phyloP scores from a whole-genome alignment of 495 filamentous ascomycete species.

The Xylaria flabelliformis region DNA sequence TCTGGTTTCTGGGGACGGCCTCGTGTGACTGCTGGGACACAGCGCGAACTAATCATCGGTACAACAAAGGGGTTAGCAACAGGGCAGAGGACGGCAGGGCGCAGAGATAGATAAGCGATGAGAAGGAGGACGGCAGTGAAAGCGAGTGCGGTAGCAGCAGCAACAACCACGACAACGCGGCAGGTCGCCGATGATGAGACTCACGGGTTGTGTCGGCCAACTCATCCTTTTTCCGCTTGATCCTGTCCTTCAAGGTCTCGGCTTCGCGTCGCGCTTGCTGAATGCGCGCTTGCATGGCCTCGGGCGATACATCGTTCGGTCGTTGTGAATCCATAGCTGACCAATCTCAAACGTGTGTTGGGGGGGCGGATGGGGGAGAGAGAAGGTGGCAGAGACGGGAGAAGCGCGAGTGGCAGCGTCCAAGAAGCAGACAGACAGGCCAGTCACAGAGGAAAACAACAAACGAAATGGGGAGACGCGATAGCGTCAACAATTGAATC shows the following conservation, averaged over 20 bases:
- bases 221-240: slow-evolving; percentile 99
- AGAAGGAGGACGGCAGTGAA: not conserved
- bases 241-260: slow-evolving; percentile 96
- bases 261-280: slow-evolving; percentile 96
- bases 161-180: slow-evolving; percentile 21
- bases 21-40: slow-evolving; percentile 91
- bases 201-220: slow-evolving; percentile 95
- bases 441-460: slow-evolving; percentile 31
- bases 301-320: slow-evolving; percentile 64
- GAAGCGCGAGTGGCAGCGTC: slow-evolving; percentile 34
- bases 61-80: slow-evolving; percentile 21
- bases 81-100: not conserved
- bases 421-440: slow-evolving; percentile 35
- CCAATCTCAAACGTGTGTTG: slow-evolving; percentile 31
- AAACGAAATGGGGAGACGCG: slow-evolving; percentile 35
- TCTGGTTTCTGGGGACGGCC: slow-evolving; percentile 80
- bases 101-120: not conserved
- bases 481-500: slow-evolving; percentile 29
- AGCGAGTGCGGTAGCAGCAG: not conserved
- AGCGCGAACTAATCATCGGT: slow-evolving; percentile 72
- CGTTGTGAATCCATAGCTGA: slow-evolving; percentile 56
- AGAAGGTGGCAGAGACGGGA: slow-evolving; percentile 34
- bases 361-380: slow-evolving; percentile 32
- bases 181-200: slow-evolving; percentile 46
- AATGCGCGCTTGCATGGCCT: slow-evolving; percentile 77